phyloP scores from a whole-genome alignment of 208 protist genomes.

The Endotrypanum monterogeii region DNA sequence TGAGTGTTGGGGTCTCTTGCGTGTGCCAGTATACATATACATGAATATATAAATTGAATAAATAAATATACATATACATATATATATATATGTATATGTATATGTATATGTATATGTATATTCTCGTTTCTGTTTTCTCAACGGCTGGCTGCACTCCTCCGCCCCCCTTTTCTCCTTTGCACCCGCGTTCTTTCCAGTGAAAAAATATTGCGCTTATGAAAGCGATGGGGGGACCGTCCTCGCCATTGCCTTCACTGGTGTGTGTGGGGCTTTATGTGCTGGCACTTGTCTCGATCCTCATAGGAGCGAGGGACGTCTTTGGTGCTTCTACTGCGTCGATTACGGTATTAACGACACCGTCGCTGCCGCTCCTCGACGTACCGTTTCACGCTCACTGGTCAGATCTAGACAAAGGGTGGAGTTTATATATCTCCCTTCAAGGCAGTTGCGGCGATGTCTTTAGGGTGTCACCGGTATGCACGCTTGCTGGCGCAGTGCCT shows the following conservation, averaged over 20 bases:
- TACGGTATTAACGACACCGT: constrained; percentile 1
- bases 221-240: too few relatives aligned
- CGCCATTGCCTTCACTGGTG: neutral
- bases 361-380: constrained; percentile 15
- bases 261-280: neutral
- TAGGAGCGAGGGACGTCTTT: neutral
- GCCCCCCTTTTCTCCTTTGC: neutral
- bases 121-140: neutral
- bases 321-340: neutral
- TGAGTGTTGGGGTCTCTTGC: too few relatives aligned
- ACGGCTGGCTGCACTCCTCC: neutral
- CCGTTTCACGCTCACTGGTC: constrained; percentile 1
- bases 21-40: neutral
- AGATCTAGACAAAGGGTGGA: neutral
- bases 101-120: neutral
- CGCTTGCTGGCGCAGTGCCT: neutral
- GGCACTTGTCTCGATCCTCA: neutral
- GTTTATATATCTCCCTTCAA: neutral
- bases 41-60: neutral
- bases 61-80: neutral
- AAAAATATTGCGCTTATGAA: too few relatives aligned
- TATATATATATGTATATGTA: neutral
- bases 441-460: neutral
- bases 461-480: neutral
- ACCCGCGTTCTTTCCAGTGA: neutral